Base-by-base conservation (phyloP, 2,329 filamentous ascomycete species). In the Cladorrhinum sp. region DNA sequence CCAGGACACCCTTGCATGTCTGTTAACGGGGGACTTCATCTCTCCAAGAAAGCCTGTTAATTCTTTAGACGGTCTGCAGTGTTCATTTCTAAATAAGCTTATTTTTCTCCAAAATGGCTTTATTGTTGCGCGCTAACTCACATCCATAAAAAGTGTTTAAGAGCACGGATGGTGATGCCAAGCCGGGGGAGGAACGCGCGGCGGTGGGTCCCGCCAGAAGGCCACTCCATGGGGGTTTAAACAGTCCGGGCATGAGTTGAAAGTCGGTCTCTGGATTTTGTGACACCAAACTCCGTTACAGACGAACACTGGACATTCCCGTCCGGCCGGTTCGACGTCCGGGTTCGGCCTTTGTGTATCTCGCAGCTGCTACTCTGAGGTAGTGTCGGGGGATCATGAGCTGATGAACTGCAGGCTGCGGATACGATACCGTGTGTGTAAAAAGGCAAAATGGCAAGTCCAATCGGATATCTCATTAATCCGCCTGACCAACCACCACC, bases 141-240 rank as follows among this genome's bases (percentile, higher is more conserved):
- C 26, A 28, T 5, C 4, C 26, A 28, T 28, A 28, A 28, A 28
- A n/a, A n/a, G n/a, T n/a, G n/a, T n/a, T n/a, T n/a, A n/a, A n/a
- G n/a, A n/a, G n/a, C n/a, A n/a, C n/a, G 26, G 26, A 28, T 28
- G 26, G 4, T 9, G 42, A 18, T 20, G 54, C 54, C 39, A 49
- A 57, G 54, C 23, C 21, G 21, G 53, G 53, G 20, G 39, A 9
- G 26, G 54, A 49, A 57, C 54, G 54, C 54, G 54, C 46, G 54
- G 36, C 54, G 33, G 8, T 16, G 8, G 5, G 12, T n/a, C 36
- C 14, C 36, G 7, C 30, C 30, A 33, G 30, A 12, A 33, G 12
- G 6, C 7, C 30, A 33, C 36, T 42, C 36, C 4, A n/a, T 16
- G 36, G 18, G 21, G 18, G 21, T 14, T 50, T 24, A 4, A 50